Percentiles rank a stretch among this genome's conserved stretches.
These are phyloP conservation scores for Sclerotinia borealis DNA, from an alignment of 2,329 filamentous ascomycete species.

Conservation along the genomic window DNA sequence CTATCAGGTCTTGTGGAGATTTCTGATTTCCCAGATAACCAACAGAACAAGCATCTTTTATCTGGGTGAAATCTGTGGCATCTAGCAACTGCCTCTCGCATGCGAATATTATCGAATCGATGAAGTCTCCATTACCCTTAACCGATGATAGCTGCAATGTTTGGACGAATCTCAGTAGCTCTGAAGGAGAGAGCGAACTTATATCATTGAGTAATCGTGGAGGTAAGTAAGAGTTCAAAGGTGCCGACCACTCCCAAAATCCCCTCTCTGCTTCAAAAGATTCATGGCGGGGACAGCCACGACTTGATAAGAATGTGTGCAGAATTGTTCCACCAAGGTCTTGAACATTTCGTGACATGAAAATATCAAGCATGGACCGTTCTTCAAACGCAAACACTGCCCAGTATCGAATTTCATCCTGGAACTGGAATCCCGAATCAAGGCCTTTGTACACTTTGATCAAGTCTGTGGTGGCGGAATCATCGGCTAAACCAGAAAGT, in stretches of 20 bases:
- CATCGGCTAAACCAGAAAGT: constrained; percentile 11
- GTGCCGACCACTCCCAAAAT: constrained; percentile 34
- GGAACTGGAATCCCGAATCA: constrained; percentile 34
- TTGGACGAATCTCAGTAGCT: constrained; percentile 10
- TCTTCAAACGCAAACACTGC: constrained; percentile 29
- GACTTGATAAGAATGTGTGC: constrained; percentile 37
- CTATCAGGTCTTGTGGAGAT: constrained; percentile 33
- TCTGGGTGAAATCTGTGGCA: constrained; percentile 30
- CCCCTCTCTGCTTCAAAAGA: constrained; percentile 35
- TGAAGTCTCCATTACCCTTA: neutral
- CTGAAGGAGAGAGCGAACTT: constrained; percentile 35
- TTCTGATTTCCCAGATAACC: constrained; percentile 38
- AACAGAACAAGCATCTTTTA: constrained; percentile 36
- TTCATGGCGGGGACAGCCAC: constrained; percentile 31
- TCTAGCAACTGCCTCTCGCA: constrained; percentile 12
- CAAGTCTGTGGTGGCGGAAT: constrained; percentile 24
- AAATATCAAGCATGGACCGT: constrained; percentile 30
- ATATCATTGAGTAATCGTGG: constrained; percentile 38
- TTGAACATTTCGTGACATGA: constrained; percentile 33
- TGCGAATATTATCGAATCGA: neutral
- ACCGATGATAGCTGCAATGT: neutral
- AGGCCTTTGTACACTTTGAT: constrained; percentile 35
- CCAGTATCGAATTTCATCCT: constrained; percentile 33
- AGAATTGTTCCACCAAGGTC: constrained; percentile 32
- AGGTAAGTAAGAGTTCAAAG: constrained; percentile 26